A percentile compares a stretch with the other conserved stretches of the same genome.
These are phyloP conservation scores for Adenanthera pavonina DNA, from an alignment of 306 rosid species.

Conservation along the genomic window DNA sequence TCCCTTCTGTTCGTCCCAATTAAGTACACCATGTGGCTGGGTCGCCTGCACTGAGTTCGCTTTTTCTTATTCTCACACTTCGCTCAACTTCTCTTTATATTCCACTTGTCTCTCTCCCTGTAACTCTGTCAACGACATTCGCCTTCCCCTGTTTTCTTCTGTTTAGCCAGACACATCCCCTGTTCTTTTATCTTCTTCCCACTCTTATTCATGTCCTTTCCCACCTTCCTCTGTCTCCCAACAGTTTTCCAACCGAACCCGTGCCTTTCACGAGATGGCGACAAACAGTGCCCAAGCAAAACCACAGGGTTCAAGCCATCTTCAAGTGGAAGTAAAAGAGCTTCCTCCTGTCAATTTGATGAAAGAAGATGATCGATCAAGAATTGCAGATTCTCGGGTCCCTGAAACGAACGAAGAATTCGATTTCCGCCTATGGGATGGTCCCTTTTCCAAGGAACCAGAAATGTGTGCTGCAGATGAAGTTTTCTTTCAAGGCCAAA, in stretches of 20 bases:
- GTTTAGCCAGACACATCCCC: neutral
- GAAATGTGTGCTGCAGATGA: conserved; percentile 83
- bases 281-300: conserved; percentile 26
- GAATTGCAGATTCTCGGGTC: conserved; percentile 25
- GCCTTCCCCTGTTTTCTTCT: neutral
- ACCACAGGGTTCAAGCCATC: conserved; percentile 4
- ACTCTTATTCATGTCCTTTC: conserved; percentile 23
- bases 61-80: conserved; percentile 23
- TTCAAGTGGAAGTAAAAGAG: conserved; percentile 36
- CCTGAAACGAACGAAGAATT: conserved; percentile 58
- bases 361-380: conserved; percentile 36
- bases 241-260: conserved; percentile 7
- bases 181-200: conserved; percentile 5
- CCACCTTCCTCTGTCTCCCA: neutral
- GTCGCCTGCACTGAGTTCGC: conserved; percentile 35
- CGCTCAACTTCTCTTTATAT: conserved; percentile 44
- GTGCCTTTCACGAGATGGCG: conserved; percentile 45
- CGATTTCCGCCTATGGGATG: conserved; percentile 54
- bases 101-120: conserved; percentile 43
- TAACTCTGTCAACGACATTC: conserved; percentile 24
- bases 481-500: conserved; percentile 68
- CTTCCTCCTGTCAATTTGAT: conserved; percentile 40
- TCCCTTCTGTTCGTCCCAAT: conserved; percentile 50
- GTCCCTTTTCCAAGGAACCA: conserved; percentile 34
- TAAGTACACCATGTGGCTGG: conserved; percentile 39